phyloP scores from a whole-genome alignment of 2,329 filamentous ascomycete genomes.

The Ascochyta viciae-villosae region DNA sequence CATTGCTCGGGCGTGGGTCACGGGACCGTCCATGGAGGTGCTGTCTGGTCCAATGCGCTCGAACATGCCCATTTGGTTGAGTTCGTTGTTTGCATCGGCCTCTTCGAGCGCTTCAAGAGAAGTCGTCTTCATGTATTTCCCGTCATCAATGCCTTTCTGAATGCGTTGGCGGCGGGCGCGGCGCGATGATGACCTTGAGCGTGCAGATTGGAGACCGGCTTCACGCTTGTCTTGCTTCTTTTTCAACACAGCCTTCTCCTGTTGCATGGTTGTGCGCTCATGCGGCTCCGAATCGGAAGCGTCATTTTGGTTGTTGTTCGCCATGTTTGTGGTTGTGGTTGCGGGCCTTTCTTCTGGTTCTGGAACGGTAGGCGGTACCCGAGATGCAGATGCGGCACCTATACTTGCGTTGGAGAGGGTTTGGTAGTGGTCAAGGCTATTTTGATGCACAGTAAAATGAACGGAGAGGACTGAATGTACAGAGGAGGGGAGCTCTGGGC shows the following conservation, averaged over 20 bases:
- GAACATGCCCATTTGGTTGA: conserved; percentile 59
- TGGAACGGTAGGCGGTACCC: conserved; percentile 9
- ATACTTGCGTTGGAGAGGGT: conserved; percentile 11
- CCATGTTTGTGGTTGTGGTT: conserved; percentile 31
- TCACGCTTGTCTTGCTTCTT: conserved; percentile 50
- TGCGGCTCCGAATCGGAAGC: conserved; percentile 44
- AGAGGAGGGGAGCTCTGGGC: conserved; percentile 17
- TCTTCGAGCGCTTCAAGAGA: conserved; percentile 59
- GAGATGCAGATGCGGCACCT: conserved; percentile 12
- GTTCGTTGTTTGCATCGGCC: conserved; percentile 59
- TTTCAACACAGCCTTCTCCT: conserved; percentile 54
- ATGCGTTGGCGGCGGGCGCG: conserved; percentile 57
- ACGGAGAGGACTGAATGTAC: conserved; percentile 16
- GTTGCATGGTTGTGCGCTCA: conserved; percentile 54
- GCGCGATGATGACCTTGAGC: conserved; percentile 56
- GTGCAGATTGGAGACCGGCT: conserved; percentile 50
- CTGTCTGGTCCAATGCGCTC: conserved; percentile 63
- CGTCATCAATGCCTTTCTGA: conserved; percentile 53
- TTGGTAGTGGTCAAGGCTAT: conserved; percentile 4
- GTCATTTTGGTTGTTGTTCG: conserved; percentile 31
- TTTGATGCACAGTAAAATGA: conserved; percentile 3
- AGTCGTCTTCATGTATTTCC: conserved; percentile 61
- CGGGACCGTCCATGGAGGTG: conserved; percentile 64
- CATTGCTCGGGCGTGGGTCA: conserved; percentile 61
- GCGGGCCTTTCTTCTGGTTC: conserved; percentile 7